A percentile compares a stretch with the other conserved stretches of the same genome.
These are phyloP conservation scores for Xylaria acuta DNA, from an alignment of 495 filamentous ascomycete genomes.

Conservation along the genomic window DNA sequence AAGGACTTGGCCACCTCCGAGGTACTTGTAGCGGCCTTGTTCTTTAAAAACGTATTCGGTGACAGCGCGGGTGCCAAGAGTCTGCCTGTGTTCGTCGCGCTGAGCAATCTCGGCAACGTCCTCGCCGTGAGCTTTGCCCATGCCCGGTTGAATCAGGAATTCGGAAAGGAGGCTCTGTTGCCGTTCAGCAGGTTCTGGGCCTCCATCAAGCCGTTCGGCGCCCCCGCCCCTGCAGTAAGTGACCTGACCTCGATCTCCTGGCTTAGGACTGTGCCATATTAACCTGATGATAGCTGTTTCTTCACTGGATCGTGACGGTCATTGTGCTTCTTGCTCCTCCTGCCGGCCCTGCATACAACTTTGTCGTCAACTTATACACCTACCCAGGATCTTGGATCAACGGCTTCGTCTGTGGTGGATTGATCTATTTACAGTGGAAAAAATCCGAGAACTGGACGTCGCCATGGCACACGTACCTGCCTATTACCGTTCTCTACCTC, in stretches of 20 bases:
- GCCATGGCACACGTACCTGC: slow-evolving; percentile 51
- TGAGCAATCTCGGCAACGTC: slow-evolving; percentile 77
- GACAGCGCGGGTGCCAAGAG: slow-evolving; percentile 59
- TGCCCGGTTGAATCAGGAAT: slow-evolving; percentile 68
- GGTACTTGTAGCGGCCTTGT: slow-evolving; percentile 65
- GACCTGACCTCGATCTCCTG: background rate
- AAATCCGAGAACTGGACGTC: slow-evolving; percentile 52
- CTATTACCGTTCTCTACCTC: slow-evolving; percentile 51
- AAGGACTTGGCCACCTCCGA: slow-evolving; percentile 65
- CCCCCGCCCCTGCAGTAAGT: slow-evolving; percentile 53
- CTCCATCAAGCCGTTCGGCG: slow-evolving; percentile 68
- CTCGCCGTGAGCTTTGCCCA: slow-evolving; percentile 73
- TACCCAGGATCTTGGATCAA: slow-evolving; percentile 55
- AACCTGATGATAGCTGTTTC: slow-evolving; percentile 43
- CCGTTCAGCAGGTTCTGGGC: slow-evolving; percentile 68
- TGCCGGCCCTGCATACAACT: slow-evolving; percentile 49
- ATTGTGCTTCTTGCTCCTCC: slow-evolving; percentile 55
- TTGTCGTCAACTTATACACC: slow-evolving; percentile 47
- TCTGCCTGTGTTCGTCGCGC: slow-evolving; percentile 72
- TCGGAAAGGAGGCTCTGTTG: slow-evolving; percentile 69
- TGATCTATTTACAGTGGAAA: slow-evolving; percentile 51
- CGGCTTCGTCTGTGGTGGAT: slow-evolving; percentile 63
- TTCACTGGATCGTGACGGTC: slow-evolving; percentile 55
- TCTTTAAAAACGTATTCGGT: slow-evolving; percentile 74
- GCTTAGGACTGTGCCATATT: background rate